Evolutionary conservation across 2,329 filamentous ascomycete genomes (phyloP).

Genomic region (Ascochyta clinopodiicola): DNA sequence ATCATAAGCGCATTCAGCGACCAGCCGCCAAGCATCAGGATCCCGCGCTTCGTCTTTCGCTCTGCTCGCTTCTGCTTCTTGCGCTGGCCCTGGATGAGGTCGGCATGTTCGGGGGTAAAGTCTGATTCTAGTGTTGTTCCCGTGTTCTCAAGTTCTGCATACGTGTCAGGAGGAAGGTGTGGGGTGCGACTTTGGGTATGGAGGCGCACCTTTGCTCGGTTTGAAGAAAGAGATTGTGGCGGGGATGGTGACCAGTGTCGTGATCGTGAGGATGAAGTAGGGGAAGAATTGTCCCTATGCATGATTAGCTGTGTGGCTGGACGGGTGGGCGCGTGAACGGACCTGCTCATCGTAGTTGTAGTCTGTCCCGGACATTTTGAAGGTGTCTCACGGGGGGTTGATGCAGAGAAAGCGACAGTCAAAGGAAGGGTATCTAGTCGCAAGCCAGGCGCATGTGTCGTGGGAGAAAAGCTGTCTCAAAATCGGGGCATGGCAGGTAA

Average conservation of each 20-base stretch:
- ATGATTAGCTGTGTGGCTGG: conserved; percentile 21
- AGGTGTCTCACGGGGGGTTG: conserved; percentile 26
- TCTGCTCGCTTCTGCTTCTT: conserved; percentile 89
- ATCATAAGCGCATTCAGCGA: conserved; percentile 85
- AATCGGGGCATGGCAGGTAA: conserved; percentile 29
- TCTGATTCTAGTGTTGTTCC: conserved; percentile 82
- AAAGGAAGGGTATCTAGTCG: conserved; percentile 21
- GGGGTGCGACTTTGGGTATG: conserved; percentile 1
- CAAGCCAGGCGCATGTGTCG: conserved; percentile 25
- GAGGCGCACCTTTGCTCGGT: conserved; percentile 68
- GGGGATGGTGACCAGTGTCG: conserved; percentile 84
- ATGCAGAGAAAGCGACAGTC: conserved; percentile 26
- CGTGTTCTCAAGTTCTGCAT: conserved; percentile 73
- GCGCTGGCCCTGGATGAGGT: conserved; percentile 82
- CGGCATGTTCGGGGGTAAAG: conserved; percentile 81
- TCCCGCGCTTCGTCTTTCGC: conserved; percentile 81
- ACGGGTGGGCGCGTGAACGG: conserved; percentile 26
- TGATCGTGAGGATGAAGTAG: conserved; percentile 94
- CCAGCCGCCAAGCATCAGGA: conserved; percentile 81
- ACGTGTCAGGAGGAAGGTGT: conserved; percentile 19
- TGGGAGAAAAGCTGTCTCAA: conserved; percentile 21
- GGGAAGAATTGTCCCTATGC: conserved; percentile 92
- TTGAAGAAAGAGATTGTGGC: conserved; percentile 88
- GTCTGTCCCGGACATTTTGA: conserved; percentile 65
- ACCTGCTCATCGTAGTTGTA: conserved; percentile 98